Percentiles rank a stretch among this genome's conserved stretches.
Evolutionary conservation across 805 yeast genomes (phyloP).

Genomic region (Saccharomycopsis oosterbeekiorum): DNA sequence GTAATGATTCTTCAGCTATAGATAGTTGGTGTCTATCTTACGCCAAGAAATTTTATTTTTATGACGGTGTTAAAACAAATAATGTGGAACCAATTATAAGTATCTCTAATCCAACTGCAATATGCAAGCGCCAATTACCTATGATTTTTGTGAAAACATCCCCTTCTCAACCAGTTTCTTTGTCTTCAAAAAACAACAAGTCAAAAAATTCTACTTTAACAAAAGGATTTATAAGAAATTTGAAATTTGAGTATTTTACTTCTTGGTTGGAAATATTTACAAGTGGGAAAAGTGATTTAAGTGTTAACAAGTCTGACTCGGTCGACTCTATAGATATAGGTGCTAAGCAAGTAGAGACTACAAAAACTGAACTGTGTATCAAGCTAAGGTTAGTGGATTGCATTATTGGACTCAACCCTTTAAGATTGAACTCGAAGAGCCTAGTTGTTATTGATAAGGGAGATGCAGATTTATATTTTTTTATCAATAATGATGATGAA

Average conservation of each 20-base stretch:
- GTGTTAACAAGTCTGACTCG: conserved; percentile 9
- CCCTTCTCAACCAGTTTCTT: background rate
- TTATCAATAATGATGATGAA: conserved; percentile 25
- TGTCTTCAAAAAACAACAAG: background rate
- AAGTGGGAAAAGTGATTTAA: conserved; percentile 6
- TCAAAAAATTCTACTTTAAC: background rate
- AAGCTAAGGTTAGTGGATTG: conserved; percentile 37
- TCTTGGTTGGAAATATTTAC: conserved; percentile 43
- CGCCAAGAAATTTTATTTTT: background rate
- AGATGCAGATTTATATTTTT: conserved; percentile 33
- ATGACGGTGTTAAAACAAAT: conserved; percentile 9
- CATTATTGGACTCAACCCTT: conserved; percentile 55
- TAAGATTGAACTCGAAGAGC: conserved; percentile 45
- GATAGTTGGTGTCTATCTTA: background rate
- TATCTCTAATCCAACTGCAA: conserved; percentile 27
- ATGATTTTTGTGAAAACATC: background rate
- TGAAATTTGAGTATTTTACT: conserved; percentile 48
- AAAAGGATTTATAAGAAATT: conserved; percentile 34
- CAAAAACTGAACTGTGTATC: background rate
- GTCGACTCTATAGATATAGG: conserved; percentile 1
- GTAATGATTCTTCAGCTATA: background rate
- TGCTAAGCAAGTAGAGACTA: background rate
- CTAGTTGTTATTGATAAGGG: conserved; percentile 45
- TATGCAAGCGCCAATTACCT: conserved; percentile 30
- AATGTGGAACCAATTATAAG: conserved; percentile 26